phyloP scores from a whole-genome alignment of 306 rosid species.

The Morella rubra region DNA sequence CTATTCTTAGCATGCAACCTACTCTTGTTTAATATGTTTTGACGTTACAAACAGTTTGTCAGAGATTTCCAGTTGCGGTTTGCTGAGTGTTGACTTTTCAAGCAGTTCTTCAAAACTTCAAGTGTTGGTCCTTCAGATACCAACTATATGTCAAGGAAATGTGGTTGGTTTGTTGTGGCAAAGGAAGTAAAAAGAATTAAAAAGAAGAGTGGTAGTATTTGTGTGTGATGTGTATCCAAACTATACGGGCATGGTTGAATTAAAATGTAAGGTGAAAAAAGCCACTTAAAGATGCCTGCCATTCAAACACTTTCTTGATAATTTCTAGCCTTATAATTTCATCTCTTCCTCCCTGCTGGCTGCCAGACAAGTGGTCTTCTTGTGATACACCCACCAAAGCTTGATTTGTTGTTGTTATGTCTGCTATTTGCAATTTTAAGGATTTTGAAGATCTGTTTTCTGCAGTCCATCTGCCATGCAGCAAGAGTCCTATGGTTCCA shows the following conservation, averaged over 20 bases:
- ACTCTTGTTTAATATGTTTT: neutral
- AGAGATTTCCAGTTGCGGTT: no score
- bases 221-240: neutral
- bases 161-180: neutral
- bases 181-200: neutral
- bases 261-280: neutral
- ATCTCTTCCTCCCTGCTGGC: neutral
- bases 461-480: neutral
- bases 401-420: neutral
- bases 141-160: neutral
- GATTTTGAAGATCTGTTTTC: neutral
- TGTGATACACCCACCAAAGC: neutral
- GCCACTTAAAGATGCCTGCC: neutral
- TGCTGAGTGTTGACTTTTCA: no score
- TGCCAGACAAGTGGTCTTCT: neutral
- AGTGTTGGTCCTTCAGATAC: neutral
- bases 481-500: no score
- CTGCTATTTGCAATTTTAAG: neutral
- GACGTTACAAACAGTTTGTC: neutral
- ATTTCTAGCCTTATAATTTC: neutral
- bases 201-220: neutral
- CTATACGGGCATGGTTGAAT: neutral
- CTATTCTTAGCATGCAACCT: neutral
- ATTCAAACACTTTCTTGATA: neutral
- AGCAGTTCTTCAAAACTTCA: neutral